Evolutionary conservation across 495 filamentous ascomycete genomes (phyloP).

Genomic region (Lasiosphaeria ovina): DNA sequence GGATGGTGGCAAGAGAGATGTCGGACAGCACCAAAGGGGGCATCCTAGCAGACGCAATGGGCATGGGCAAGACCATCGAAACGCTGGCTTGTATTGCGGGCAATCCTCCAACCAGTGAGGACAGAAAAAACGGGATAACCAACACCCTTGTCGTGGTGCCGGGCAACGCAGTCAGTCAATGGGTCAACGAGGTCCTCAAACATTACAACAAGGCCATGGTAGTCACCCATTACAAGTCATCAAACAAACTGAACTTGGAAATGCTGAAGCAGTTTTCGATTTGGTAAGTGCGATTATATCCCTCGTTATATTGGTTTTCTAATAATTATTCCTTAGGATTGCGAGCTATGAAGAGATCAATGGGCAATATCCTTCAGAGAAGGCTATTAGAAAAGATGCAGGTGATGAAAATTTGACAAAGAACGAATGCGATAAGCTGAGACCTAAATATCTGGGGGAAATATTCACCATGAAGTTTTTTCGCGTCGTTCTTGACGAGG

Average conservation of each 20-base stretch:
- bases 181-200: slow-evolving; percentile 59
- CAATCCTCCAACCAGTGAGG: slow-evolving; percentile 39
- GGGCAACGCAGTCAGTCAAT: slow-evolving; percentile 66
- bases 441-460: slow-evolving; percentile 8
- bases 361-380: slow-evolving; percentile 17
- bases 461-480: slow-evolving; percentile 24
- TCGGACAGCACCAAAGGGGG: slow-evolving; percentile 44
- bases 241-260: slow-evolving; percentile 30
- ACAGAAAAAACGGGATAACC: slow-evolving; percentile 13
- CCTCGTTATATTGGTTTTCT: not conserved
- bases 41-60: slow-evolving; percentile 73
- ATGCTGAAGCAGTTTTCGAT: not conserved
- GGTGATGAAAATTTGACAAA: slow-evolving; percentile 8
- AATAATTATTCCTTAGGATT: slow-evolving; percentile 13
- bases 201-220: slow-evolving; percentile 44
- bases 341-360: slow-evolving; percentile 27
- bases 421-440: slow-evolving; percentile 6
- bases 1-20: slow-evolving; percentile 31
- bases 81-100: slow-evolving; percentile 64
- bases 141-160: slow-evolving; percentile 64
- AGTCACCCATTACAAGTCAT: not conserved
- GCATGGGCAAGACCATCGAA: slow-evolving; percentile 73
- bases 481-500: slow-evolving; percentile 37
- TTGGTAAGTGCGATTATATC: not conserved
- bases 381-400: slow-evolving; percentile 1